Percentiles rank a stretch among this genome's conserved stretches.
Conservation (phyloP, 2,329 filamentous ascomycete species). For the Fusarium sp. region DNA sequence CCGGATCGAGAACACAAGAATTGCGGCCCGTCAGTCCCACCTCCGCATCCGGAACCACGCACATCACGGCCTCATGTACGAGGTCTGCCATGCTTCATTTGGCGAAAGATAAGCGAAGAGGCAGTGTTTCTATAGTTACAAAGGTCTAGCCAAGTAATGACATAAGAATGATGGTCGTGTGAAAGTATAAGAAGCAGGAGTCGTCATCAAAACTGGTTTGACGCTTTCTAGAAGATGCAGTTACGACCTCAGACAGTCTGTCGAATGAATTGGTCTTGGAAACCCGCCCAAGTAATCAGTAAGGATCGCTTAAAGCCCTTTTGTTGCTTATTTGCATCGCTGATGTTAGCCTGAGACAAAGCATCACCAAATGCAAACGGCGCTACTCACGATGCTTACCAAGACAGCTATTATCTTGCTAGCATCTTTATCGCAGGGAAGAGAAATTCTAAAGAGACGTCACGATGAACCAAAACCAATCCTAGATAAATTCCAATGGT, state of each 20-base stretch:
- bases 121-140: not conserved
- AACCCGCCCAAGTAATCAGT: not conserved
- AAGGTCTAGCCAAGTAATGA: not conserved
- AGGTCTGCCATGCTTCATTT: slow-evolving; percentile 26
- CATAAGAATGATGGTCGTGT: not conserved
- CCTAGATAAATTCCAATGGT: slow-evolving; percentile 27
- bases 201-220: not conserved
- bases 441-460: not conserved
- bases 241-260: accelerated
- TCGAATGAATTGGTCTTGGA: accelerated
- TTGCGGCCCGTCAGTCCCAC: not conserved
- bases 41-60: slow-evolving; percentile 23
- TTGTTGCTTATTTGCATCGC: not conserved
- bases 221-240: not conserved
- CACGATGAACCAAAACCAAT: not conserved
- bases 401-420: not conserved
- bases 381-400: slow-evolving; percentile 5
- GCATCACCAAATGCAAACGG: not conserved
- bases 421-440: not conserved
- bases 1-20: not conserved
- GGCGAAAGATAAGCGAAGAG: slow-evolving; percentile 13
- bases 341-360: not conserved
- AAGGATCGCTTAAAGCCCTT: not conserved
- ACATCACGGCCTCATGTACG: not conserved
- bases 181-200: slow-evolving; percentile 3